Conservation (phyloP, 75 land plant genomes). For the Chamaecyparis obtusa region DNA sequence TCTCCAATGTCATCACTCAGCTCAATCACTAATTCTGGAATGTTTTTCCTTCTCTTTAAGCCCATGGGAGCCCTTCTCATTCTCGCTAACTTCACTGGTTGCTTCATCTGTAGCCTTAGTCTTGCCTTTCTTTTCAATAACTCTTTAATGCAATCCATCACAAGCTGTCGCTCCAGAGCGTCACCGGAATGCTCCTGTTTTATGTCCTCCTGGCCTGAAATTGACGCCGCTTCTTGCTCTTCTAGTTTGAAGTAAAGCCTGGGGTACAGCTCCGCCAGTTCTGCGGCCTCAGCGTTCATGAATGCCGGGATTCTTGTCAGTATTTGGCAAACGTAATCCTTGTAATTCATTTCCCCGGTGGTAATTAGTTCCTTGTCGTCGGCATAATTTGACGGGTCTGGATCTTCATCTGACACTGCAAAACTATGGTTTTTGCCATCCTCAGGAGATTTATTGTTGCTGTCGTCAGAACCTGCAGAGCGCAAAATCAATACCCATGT, state of each 20-base stretch:
- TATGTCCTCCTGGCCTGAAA: background rate
- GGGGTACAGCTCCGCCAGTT: background rate
- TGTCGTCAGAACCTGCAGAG: background rate
- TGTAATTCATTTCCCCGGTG: background rate
- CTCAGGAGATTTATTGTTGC: background rate
- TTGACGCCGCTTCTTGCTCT: background rate
- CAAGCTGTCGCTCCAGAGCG: background rate
- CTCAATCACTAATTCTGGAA: background rate
- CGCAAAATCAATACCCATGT: background rate
- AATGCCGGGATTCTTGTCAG: background rate
- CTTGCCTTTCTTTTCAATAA: conserved; percentile 4
- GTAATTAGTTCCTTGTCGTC: background rate
- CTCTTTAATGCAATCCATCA: conserved; percentile 4
- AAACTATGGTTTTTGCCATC: background rate
- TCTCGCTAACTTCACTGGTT: background rate
- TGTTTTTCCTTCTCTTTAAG: background rate
- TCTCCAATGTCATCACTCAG: background rate
- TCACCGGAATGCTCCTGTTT: background rate
- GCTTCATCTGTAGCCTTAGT: background rate
- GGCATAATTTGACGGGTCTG: background rate
- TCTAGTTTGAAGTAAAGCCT: background rate
- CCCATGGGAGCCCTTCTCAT: background rate
- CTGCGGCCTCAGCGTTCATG: background rate
- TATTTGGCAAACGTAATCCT: background rate
- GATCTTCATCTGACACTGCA: background rate